phyloP scores from a whole-genome alignment of 129 eudicot species.

The Daucus carota region DH1_v3.0 NC_030386.2:36818001-36818500 shows the following conservation, averaged over 20 bases:
- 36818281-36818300: neutral
- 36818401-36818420: conserved; percentile 98
- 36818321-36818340: conserved; percentile 49
- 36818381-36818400: conserved; percentile 93
- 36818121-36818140: conserved; percentile 92
- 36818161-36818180: conserved; percentile 93
- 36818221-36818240: conserved; percentile 9
- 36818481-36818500: conserved; percentile 17
- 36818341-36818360: conserved; percentile 94
- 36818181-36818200: conserved; percentile 98
- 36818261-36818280: neutral
- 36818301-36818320: neutral
- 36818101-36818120: conserved; percentile 89
- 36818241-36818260: conserved; percentile 3
- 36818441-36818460: conserved; percentile 72
- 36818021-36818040: conserved; percentile 11
- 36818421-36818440: conserved; percentile 91
- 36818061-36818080: neutral
- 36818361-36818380: conserved; percentile 95
- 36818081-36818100: neutral
- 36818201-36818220: conserved; percentile 96
- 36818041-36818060: neutral
- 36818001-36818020: conserved; percentile 28
- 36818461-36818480: conserved; percentile 93
- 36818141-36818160: conserved; percentile 98